Evolutionary conservation across 2,329 filamentous ascomycete species (phyloP), one percentile per base, ranked within the genome.

Genomic region (Cladophialophora yegresii): DNA sequence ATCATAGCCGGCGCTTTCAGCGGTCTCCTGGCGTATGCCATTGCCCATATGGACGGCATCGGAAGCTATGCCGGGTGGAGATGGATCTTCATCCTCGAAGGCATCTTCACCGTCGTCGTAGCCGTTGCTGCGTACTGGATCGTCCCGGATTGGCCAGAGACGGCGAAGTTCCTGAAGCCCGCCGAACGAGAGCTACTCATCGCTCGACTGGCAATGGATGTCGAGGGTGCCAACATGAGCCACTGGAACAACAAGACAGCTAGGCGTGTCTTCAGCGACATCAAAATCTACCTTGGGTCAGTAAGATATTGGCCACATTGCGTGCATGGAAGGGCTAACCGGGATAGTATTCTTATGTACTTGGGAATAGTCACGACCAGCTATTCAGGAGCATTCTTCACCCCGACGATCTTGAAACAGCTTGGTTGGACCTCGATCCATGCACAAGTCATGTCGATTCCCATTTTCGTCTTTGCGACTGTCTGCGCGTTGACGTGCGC

Each of bases 21-120:
- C 43, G 83, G 83, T 0, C 72, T 85, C 20, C 73, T 85, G 0
- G 83, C 83, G 1, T 83, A 77, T 66, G 82, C 73, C 1, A 83
- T 84, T 45, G 78, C 77, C 71, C 78, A 81, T 72, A 83, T 84
- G 80, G 78, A 82, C 55, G 82, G 69, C 69, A 73, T 77, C 64
- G 67, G 72, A 47, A 74, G 49, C 33, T 72, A 54, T 70, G 70
- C 26, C 69, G 75, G 13, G 1, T 75, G 74, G 73, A 69, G 72
- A 36, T 77, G 74, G 73, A 75, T 77, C 47, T 77, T 77, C 68
- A 77, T 77, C 58, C 70, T 77, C 36, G 74, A 76, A 62, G 70
- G 70, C 28, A 60, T 77, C 13, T 68, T 73, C 33, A 73, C 75
- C n/a, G 69, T 75, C n/a, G 53, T 71, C 8, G 54, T 73, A 4